Base-by-base conservation (phyloP, 345 rosid genomes). In the Anacardium occidentale region DNA sequence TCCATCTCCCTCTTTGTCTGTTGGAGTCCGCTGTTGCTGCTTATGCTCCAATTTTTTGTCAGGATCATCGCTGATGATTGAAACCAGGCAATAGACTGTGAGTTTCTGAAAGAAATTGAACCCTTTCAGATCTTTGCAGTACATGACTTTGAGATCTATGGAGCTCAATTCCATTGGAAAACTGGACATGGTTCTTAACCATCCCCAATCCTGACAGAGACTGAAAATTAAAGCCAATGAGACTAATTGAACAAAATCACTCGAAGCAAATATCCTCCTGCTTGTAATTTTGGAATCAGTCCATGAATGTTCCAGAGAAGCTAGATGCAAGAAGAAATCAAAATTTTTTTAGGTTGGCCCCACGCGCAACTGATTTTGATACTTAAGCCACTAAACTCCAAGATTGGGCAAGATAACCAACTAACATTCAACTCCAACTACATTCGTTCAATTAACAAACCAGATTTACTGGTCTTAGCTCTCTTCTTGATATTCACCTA, bases 91-190 rank as follows among this genome's bases (percentile, higher is more conserved):
- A 62, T 79, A 88, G 64, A 82, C 76, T 13, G 66, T 14, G 32
- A 83, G 89, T 64, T 84, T 88, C 83, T 85, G 89, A 79, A 85
- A 85, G 79, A 84, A 88, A 62, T 88, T 88, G 85, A 84, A 85
- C 18, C 75, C 82, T 64, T 64, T 81, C 25, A 88, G 71, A 82
- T 80, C 82, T 53, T 78, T 81, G 58, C 89, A 73, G 58, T 71
- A 80, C 74, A 82, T 73, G 47, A 82, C 37, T 62, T 74, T 84
- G 10, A 88, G 69, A 45, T 85, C 85, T 42, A 85, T 44, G 47
- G 76, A 78, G 59, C 55, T 64, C 21, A 85, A 65, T 48, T 74
- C 84, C 83, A 77, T 79, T 40, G 37, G 11, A 24, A 52, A 18
- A 34, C 29, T 53, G 0, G 37, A 37, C 7, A 24, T 54, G 21